A percentile compares a stretch with the other conserved stretches of the same genome.
phyloP scores from a whole-genome alignment of 2,329 filamentous ascomycete genomes.

The Ascochyta koolunga region DNA sequence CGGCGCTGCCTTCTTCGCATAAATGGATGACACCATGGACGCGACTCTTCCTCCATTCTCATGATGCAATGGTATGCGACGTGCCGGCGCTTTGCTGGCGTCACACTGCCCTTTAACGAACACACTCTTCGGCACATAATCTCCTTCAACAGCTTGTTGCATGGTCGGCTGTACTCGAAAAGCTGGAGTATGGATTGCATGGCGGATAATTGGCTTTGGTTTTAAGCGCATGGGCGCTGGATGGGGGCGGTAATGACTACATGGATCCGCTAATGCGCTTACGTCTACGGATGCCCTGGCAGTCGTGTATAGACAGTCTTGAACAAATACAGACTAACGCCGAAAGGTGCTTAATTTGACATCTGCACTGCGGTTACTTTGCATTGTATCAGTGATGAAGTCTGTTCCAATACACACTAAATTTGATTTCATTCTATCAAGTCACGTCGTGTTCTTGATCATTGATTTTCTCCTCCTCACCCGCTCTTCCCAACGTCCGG shows the following conservation, averaged over 20 bases:
- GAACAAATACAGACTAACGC: conserved; percentile 13
- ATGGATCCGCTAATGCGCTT: conserved; percentile 22
- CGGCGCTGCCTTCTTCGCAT: conserved; percentile 39
- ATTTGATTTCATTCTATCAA: too few relatives aligned
- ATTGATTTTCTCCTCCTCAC: too few relatives aligned
- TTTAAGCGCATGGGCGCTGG: conserved; percentile 7
- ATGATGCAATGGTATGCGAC: conserved; percentile 6
- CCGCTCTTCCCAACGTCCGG: too few relatives aligned
- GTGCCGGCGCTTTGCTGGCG: neutral
- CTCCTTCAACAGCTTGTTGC: conserved; percentile 15
- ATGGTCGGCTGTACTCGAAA: conserved; percentile 20
- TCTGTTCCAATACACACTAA: too few relatives aligned
- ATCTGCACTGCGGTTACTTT: neutral
- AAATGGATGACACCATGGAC: conserved; percentile 6
- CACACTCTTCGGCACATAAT: conserved; percentile 20
- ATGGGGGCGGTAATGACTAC: conserved; percentile 16
- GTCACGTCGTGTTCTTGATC: too few relatives aligned
- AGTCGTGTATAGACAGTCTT: conserved; percentile 29
- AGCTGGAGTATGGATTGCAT: conserved; percentile 18
- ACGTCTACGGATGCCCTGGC: conserved; percentile 17
- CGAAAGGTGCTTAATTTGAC: neutral
- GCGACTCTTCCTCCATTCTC: conserved; percentile 12
- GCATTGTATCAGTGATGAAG: neutral
- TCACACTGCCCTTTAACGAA: conserved; percentile 12
- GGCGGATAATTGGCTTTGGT: conserved; percentile 12